phyloP scores from a whole-genome alignment of 768 basidiomycete species.

The Strobilomyces dryophilus region DNA sequence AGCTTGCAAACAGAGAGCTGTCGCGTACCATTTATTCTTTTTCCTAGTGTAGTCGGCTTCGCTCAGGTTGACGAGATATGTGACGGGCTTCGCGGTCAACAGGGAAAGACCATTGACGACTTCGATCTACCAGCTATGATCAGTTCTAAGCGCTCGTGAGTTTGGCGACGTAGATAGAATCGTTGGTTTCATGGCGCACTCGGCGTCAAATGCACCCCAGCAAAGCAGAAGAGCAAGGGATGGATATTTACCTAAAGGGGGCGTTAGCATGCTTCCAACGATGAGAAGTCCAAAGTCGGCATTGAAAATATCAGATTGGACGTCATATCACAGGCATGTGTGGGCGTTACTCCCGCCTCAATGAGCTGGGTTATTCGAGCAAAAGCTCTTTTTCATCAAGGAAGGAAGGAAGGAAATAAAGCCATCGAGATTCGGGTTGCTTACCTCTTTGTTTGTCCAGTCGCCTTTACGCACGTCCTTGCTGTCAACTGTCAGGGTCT shows the following conservation, averaged over 20 bases:
- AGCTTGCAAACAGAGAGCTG: background rate
- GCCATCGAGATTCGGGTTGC: slow-evolving; percentile 19
- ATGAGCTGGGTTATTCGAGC: slow-evolving; percentile 96
- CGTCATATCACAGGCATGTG: slow-evolving; percentile 60
- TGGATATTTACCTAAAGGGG: slow-evolving; percentile 20
- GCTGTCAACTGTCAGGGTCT: slow-evolving; percentile 70
- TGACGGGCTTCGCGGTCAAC: slow-evolving; percentile 95
- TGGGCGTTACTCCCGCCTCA: slow-evolving; percentile 92
- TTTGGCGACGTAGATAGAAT: background rate
- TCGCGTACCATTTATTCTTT: slow-evolving; percentile 91
- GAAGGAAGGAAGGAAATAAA: slow-evolving; percentile 11
- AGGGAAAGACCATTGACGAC: slow-evolving; percentile 86
- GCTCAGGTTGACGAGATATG: slow-evolving; percentile 95
- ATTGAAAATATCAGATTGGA: slow-evolving; percentile 36
- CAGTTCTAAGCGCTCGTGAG: slow-evolving; percentile 5
- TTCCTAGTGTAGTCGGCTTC: slow-evolving; percentile 94
- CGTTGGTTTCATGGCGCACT: slow-evolving; percentile 23
- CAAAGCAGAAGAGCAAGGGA: slow-evolving; percentile 44
- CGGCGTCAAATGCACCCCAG: slow-evolving; percentile 84
- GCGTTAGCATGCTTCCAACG: slow-evolving; percentile 5
- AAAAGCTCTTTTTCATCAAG: slow-evolving; percentile 73
- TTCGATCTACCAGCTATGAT: slow-evolving; percentile 58
- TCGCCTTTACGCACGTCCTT: slow-evolving; percentile 92
- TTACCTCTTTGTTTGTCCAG: slow-evolving; percentile 96
- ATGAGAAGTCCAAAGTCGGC: background rate